These are phyloP conservation scores for Fraxinus floribunda DNA, from an alignment of 305 asterid genomes.

Conservation along the genomic window DNA sequence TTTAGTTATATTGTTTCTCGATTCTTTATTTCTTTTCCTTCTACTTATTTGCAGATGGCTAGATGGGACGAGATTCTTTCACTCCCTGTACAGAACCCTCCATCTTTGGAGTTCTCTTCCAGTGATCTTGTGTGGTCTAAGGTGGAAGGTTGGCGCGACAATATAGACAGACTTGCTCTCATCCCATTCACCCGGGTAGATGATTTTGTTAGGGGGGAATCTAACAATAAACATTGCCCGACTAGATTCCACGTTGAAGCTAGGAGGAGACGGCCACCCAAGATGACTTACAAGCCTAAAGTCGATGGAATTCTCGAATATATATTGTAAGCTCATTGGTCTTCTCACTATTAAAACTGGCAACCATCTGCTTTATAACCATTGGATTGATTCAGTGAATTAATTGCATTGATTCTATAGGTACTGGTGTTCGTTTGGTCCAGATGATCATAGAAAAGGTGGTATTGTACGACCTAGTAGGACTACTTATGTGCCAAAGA, in stretches of 20 bases:
- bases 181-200: slow-evolving; percentile 78
- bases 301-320: slow-evolving; percentile 95
- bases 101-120: slow-evolving; percentile 75
- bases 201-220: slow-evolving; percentile 90
- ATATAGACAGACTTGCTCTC: slow-evolving; percentile 72
- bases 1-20: neutral
- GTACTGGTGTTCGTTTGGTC: slow-evolving; percentile 99
- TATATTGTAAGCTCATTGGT: slow-evolving; percentile 55
- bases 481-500: slow-evolving; percentile 67
- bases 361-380: neutral
- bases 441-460: slow-evolving; percentile 90
- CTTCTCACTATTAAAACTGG: slow-evolving; percentile 7
- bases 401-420: slow-evolving; percentile 36
- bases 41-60: slow-evolving; percentile 71
- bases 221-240: slow-evolving; percentile 79
- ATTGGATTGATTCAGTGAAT: neutral
- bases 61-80: slow-evolving; percentile 95
- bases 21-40: neutral
- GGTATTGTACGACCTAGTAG: slow-evolving; percentile 92
- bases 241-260: slow-evolving; percentile 95
- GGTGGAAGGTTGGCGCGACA: slow-evolving; percentile 93
- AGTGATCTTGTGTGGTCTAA: slow-evolving; percentile 85
- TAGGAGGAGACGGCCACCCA: slow-evolving; percentile 66
- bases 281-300: slow-evolving; percentile 68
- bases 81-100: slow-evolving; percentile 91